Conservation (phyloP, 2,329 filamentous ascomycete genomes). For the Metarhizium humberi region DNA sequence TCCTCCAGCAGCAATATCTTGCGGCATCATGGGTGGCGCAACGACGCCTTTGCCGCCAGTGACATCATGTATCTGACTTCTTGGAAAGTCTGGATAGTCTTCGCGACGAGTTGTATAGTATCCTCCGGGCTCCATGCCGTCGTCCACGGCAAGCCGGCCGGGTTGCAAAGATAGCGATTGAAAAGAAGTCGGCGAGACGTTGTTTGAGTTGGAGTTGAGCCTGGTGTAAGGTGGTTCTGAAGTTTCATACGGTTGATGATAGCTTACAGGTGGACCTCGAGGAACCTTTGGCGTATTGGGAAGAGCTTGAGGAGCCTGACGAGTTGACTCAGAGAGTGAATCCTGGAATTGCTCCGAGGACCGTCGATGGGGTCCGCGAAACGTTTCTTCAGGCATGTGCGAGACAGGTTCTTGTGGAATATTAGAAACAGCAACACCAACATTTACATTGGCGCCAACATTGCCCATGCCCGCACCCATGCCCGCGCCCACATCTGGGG, state of each 20-base stretch:
- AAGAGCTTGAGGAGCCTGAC: slow-evolving; percentile 22
- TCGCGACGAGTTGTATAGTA: slow-evolving; percentile 14
- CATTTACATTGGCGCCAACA: not conserved
- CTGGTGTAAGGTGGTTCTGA: slow-evolving; percentile 16
- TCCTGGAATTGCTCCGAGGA: slow-evolving; percentile 28
- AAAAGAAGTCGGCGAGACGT: slow-evolving; percentile 3
- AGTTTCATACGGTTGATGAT: slow-evolving; percentile 36
- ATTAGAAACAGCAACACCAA: not conserved
- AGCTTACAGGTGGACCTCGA: slow-evolving; percentile 47
- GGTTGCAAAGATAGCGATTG: not conserved
- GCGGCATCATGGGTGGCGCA: slow-evolving; percentile 6
- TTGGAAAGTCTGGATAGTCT: slow-evolving; percentile 1
- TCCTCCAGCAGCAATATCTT: slow-evolving; percentile 15
- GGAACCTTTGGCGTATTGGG: slow-evolving; percentile 53
- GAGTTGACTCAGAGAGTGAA: slow-evolving; percentile 10
- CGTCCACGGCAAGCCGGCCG: slow-evolving; percentile 1
- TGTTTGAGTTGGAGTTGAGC: slow-evolving; percentile 7
- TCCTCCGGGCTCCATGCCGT: slow-evolving; percentile 17
- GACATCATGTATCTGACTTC: slow-evolving; percentile 12
- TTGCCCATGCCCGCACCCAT: not conserved
- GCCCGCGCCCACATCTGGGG: not conserved
- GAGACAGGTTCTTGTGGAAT: slow-evolving; percentile 26
- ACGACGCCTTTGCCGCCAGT: slow-evolving; percentile 13
- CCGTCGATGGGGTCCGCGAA: slow-evolving; percentile 6
- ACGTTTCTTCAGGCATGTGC: slow-evolving; percentile 13